Evolutionary conservation across 208 protist species (phyloP), one percentile per base, ranked within the genome.

Genomic region (Trypanosoma brucei): DNA sequence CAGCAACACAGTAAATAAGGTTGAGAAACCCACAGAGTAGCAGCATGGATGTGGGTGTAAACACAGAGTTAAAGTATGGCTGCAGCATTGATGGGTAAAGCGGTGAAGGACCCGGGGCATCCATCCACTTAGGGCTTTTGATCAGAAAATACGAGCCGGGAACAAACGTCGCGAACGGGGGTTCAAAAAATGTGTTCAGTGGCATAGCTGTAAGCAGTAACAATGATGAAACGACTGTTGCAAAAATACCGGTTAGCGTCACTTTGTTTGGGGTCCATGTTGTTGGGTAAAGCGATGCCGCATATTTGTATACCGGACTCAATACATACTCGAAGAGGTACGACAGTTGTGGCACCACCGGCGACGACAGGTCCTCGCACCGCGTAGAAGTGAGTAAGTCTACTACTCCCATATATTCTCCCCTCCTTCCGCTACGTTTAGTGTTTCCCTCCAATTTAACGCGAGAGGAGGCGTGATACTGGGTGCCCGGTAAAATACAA

Each of bases 201-300:
- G 84, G 85, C 83, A 95, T 87, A 13, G 77, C 76, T 13, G 70
- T 73, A n/a, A 95, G 74, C 62, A 95, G 61, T 38, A 95, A 71
- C 39, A 86, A 53, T 3, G 89, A 93, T n/a, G 89, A 60, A 35
- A 76, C 36, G 38, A 89, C 60, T 11, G 89, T 95, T 61, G 74
- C 65, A 62, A 75, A 59, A 46, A 95, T 83, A 57, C 89, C 89
- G 40, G 76, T 68, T 48, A 93, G 59, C 8, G 89, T 95, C 55
- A 95, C 71, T 55, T 76, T 84, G 76, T 95, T 95, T 38, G 89
- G 89, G n/a, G 62, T 42, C 83, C 83, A 92, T 40, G 66, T 75
- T 33, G 48, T 61, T 0, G 86, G 89, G 59, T 85, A 88, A 38
- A 76, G 84, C 39, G 55, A 61, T 34, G 88, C 75, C 42, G 92